Evolutionary conservation across 345 rosid species (phyloP), one percentile per base, ranked within the genome.

Genomic region (Corchorus capsularis): DNA sequence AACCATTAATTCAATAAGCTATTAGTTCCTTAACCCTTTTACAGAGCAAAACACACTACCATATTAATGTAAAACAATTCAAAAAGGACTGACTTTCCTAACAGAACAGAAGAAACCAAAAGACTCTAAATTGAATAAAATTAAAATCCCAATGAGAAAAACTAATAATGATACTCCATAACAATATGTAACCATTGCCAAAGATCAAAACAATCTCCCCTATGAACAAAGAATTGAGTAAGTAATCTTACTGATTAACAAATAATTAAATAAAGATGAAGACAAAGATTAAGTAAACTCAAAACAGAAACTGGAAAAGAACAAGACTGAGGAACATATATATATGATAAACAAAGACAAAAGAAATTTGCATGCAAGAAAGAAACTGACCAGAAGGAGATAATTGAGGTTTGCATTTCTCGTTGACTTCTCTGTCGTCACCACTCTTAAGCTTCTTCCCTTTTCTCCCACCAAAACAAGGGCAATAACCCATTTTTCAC

Each of bases 391-490:
- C 39, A 49, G 37, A 22, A 20, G 37, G n/a, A 20, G 55, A 60
- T 2, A 56, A 54, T 63, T 64, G 73, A 56, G 75, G 56, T 46
- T 76, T 49, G 78, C 8, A 32, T 49, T 61, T 68, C 64, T 20
- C 59, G 49, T 41, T 35, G 49, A n/a, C 49, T 32, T 69, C 75
- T 61, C 6, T 37, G 10, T 54, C 53, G 34, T 71, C 64, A 4
- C 63, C 73, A 16, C 32, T 64, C 55, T 17, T 77, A 54, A 52
- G 74, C 78, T 77, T 79, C 78, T 49, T 69, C 22, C 79, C 74
- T 9, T 49, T 77, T 74, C 75, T 76, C 35, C 50, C 60, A 27
- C 90, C 86, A 68, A 89, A 88, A 83, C 97, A 91, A 8, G 82
- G 80, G 77, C 96, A 88, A 45, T 13, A 49, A 65, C 79, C 82